phyloP scores from a whole-genome alignment of 2,329 filamentous ascomycete genomes.

The Claviceps monticola region DNA sequence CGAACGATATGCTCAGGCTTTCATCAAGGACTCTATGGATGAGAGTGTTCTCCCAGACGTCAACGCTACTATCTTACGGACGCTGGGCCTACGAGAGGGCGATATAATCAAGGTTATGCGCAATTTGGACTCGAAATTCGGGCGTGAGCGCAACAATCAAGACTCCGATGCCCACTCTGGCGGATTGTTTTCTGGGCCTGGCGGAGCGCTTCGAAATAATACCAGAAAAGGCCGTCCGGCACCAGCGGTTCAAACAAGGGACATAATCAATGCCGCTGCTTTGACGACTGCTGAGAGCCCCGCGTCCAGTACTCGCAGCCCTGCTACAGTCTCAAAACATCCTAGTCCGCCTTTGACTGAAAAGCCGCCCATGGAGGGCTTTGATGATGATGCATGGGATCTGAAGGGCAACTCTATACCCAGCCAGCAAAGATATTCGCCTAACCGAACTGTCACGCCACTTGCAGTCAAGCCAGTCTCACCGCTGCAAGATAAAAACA shows the following conservation, averaged over 20 bases:
- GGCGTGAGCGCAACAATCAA: slow-evolving; percentile 40
- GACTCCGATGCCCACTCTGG: slow-evolving; percentile 45
- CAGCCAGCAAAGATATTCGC: slow-evolving; percentile 37
- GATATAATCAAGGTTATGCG: slow-evolving; percentile 96
- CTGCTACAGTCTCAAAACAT: slow-evolving; percentile 11
- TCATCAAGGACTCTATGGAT: slow-evolving; percentile 86
- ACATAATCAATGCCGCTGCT: slow-evolving; percentile 75
- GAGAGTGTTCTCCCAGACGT: slow-evolving; percentile 87
- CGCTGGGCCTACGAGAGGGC: slow-evolving; percentile 84
- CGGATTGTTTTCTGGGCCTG: slow-evolving; percentile 82
- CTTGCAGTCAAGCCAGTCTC: slow-evolving; percentile 8
- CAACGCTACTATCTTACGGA: slow-evolving; percentile 67
- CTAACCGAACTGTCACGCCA: slow-evolving; percentile 7
- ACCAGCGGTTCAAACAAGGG: slow-evolving; percentile 71
- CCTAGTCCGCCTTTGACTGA: slow-evolving; percentile 15
- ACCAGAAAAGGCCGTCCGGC: slow-evolving; percentile 83
- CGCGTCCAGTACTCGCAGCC: slow-evolving; percentile 10
- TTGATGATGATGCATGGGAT: slow-evolving; percentile 96
- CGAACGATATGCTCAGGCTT: slow-evolving; percentile 85
- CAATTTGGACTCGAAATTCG: slow-evolving; percentile 66
- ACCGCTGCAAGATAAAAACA: slow-evolving; percentile 11
- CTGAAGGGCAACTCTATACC: slow-evolving; percentile 47
- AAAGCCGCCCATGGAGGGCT: slow-evolving; percentile 37
- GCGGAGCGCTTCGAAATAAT: slow-evolving; percentile 85
- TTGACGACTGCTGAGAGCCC: slow-evolving; percentile 48